phyloP scores from a whole-genome alignment of 2,329 filamentous ascomycete species.

The Neurospora sp. region DNA sequence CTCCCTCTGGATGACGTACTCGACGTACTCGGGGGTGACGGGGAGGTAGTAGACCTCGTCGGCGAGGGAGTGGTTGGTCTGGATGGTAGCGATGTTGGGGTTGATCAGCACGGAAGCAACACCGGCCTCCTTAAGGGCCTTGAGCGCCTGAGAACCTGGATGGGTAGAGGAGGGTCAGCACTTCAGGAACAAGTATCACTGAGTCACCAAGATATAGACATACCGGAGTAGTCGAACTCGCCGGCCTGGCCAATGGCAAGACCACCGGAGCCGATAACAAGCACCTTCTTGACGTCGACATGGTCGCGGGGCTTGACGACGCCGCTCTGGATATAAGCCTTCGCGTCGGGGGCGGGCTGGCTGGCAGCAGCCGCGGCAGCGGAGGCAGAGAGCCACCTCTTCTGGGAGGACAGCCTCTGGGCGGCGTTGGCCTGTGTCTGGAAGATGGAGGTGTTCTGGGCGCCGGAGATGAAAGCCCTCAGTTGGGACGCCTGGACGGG shows the following conservation, averaged over 20 bases:
- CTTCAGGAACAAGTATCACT: conserved; percentile 18
- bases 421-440: conserved; percentile 24
- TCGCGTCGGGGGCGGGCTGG: conserved; percentile 67
- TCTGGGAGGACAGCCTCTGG: conserved; percentile 25
- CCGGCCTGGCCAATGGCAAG: conserved; percentile 94
- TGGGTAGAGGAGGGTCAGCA: conserved; percentile 12
- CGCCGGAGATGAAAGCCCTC: conserved; percentile 29
- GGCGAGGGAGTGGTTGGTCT: conserved; percentile 90
- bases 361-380: conserved; percentile 32
- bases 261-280: conserved; percentile 92
- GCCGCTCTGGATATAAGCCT: conserved; percentile 84
- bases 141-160: conserved; percentile 86
- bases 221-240: conserved; percentile 98
- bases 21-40: conserved; percentile 94
- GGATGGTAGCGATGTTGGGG: conserved; percentile 96
- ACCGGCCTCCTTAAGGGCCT: conserved; percentile 91
- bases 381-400: conserved; percentile 39
- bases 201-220: conserved; percentile 27
- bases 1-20: conserved; percentile 94
- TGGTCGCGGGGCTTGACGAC: conserved; percentile 69
- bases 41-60: conserved; percentile 98
- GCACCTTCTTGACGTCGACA: conserved; percentile 90
- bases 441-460: conserved; percentile 25
- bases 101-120: conserved; percentile 90
- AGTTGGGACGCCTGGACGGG: conserved; percentile 35